Evolutionary conservation across 257 asterid genomes (phyloP).

Genomic region (Misopates orontium): DNA sequence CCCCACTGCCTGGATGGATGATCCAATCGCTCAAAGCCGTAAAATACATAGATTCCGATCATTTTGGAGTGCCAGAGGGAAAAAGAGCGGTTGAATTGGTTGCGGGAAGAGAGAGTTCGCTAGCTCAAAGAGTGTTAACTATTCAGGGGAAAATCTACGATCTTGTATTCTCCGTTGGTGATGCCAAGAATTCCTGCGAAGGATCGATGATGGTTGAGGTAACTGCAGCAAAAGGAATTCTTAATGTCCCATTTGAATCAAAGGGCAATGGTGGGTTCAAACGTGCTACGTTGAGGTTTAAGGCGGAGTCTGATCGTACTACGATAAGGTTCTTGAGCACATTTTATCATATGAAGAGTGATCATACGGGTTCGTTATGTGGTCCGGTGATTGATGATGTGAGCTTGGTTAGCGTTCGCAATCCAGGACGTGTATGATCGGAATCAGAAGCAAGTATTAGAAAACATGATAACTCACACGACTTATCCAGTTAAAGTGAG

Average conservation of each 20-base stretch:
- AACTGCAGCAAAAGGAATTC: slow-evolving; percentile 40
- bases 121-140: slow-evolving; percentile 57
- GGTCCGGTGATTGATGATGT: slow-evolving; percentile 88
- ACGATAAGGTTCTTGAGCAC: slow-evolving; percentile 70
- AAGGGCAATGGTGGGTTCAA: slow-evolving; percentile 66
- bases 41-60: slow-evolving; percentile 70
- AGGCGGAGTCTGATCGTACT: slow-evolving; percentile 40
- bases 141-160: slow-evolving; percentile 39
- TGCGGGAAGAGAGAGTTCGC: slow-evolving; percentile 73
- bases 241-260: slow-evolving; percentile 57
- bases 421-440: slow-evolving; percentile 8
- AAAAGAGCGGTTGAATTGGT: slow-evolving; percentile 67
- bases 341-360: slow-evolving; percentile 68
- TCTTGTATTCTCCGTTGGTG: slow-evolving; percentile 59
- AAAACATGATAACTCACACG: background rate
- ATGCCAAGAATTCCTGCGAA: slow-evolving; percentile 63
- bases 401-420: slow-evolving; percentile 46
- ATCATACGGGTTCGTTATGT: slow-evolving; percentile 64
- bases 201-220: slow-evolving; percentile 80
- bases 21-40: slow-evolving; percentile 82
- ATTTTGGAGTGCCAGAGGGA: slow-evolving; percentile 65
- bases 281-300: slow-evolving; percentile 51
- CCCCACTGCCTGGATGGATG: slow-evolving; percentile 86
- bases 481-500: background rate
- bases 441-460: no score